Percentiles rank a stretch among this genome's conserved stretches.
phyloP scores from a whole-genome alignment of 2,329 filamentous ascomycete genomes.

The Ophiostoma populinum region DNA sequence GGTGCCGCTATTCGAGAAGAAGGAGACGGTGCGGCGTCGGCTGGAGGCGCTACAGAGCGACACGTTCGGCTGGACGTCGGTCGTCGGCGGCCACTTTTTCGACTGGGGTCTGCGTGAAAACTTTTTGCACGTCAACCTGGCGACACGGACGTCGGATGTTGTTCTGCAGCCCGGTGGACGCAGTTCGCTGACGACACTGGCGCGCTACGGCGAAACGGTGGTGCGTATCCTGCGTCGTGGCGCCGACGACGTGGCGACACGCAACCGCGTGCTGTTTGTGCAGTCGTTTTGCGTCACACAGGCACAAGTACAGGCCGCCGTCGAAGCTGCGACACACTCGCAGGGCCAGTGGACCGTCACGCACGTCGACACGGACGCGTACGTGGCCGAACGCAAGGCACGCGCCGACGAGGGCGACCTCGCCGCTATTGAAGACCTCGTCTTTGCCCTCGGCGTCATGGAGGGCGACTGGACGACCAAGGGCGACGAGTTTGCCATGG shows the following conservation, averaged over 20 bases:
- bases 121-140: constrained; percentile 21
- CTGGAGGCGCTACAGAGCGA: constrained; percentile 15
- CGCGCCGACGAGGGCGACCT: constrained; percentile 21
- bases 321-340: constrained; percentile 17
- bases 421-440: constrained; percentile 27
- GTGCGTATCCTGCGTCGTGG: constrained; percentile 16
- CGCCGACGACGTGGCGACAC: constrained; percentile 13
- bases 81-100: constrained; percentile 24
- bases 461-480: constrained; percentile 30
- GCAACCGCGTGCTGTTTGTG: constrained; percentile 20
- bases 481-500: constrained; percentile 27
- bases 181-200: constrained; percentile 21
- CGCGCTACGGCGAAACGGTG: constrained; percentile 18
- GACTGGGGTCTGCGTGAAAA: constrained; percentile 22
- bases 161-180: constrained; percentile 14
- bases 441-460: constrained; percentile 29
- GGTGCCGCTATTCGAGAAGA: constrained; percentile 20
- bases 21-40: constrained; percentile 18
- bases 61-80: constrained; percentile 20
- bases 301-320: constrained; percentile 17
- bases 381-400: constrained; percentile 21
- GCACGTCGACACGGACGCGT: constrained; percentile 21
- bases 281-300: constrained; percentile 24
- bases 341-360: constrained; percentile 15
- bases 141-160: constrained; percentile 16